A percentile compares a stretch with the other conserved stretches of the same genome.
Evolutionary conservation across 78 protist species (phyloP).

Genomic region (Polysphondylium violaceum): DNA sequence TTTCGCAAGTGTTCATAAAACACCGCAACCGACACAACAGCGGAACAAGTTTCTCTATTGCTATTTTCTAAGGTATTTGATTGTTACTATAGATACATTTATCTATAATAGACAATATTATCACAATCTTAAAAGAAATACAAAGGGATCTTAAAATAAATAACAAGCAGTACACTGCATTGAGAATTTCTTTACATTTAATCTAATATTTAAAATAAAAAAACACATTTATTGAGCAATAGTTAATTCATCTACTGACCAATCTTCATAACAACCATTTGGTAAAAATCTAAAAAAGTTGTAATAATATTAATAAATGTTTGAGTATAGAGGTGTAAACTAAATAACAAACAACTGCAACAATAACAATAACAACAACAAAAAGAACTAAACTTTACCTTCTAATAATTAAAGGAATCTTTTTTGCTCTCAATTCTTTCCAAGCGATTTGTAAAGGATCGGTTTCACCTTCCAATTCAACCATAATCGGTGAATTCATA

Average conservation of each 20-base stretch:
- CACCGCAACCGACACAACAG: too few species aligned
- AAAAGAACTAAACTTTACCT: constrained; percentile 42
- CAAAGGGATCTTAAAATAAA: too few species aligned
- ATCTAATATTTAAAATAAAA: too few species aligned
- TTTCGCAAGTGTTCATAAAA: too few species aligned
- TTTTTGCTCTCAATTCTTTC: constrained; percentile 91
- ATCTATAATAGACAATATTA: too few species aligned
- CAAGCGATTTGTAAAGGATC: constrained; percentile 96
- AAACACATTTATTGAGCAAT: too few species aligned
- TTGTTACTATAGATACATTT: too few species aligned
- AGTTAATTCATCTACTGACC: constrained; percentile 82
- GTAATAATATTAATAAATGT: neutral
- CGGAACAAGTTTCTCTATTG: too few species aligned
- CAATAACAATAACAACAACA: neutral
- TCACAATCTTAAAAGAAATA: too few species aligned
- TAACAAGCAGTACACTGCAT: too few species aligned
- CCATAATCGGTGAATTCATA: constrained; percentile 97
- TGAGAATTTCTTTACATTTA: too few species aligned
- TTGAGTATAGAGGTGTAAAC: neutral
- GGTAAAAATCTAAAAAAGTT: constrained; percentile 84
- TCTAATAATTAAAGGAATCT: constrained; percentile 95
- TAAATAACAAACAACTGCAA: neutral
- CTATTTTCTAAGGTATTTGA: too few species aligned
- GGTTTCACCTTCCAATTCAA: constrained; percentile 94
- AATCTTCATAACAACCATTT: constrained; percentile 92